phyloP scores from a whole-genome alignment of 83 land plant species.

The Diphasiastrum complanatum region DNA sequence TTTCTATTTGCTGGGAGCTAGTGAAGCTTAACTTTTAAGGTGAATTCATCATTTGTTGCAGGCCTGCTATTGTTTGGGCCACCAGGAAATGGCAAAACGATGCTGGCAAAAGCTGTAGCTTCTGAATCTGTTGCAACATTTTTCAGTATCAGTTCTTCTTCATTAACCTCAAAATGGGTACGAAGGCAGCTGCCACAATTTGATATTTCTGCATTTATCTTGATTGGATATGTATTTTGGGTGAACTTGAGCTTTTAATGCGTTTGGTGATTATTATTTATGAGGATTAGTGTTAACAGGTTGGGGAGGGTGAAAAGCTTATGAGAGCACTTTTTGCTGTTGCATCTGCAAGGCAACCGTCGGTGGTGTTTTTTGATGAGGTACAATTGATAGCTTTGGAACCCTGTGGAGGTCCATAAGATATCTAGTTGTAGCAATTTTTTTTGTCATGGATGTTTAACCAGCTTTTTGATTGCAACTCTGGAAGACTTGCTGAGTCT shows the following conservation, averaged over 20 bases:
- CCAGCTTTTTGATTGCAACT: too few relatives aligned
- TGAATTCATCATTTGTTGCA: too few relatives aligned
- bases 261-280: not conserved
- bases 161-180: constrained; percentile 96
- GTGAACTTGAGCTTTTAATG: not conserved
- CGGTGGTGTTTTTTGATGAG: constrained; percentile 93
- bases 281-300: constrained; percentile 40
- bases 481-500: too few relatives aligned
- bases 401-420: too few relatives aligned
- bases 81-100: constrained; percentile 95
- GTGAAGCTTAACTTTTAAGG: too few relatives aligned
- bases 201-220: not conserved
- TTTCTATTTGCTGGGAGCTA: too few relatives aligned
- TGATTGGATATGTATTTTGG: not conserved
- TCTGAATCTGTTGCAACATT: constrained; percentile 91
- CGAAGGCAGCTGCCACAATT: not conserved
- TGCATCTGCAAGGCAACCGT: constrained; percentile 81
- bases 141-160: constrained; percentile 87
- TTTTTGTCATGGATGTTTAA: too few relatives aligned
- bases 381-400: constrained; percentile 17
- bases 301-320: constrained; percentile 93
- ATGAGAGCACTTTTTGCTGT: constrained; percentile 87
- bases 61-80: constrained; percentile 97
- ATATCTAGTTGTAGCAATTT: too few relatives aligned
- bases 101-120: constrained; percentile 98